Evolutionary conservation across 306 rosid species (phyloP), one percentile per base, ranked within the genome.

Genomic region (Neltuma alba): DNA sequence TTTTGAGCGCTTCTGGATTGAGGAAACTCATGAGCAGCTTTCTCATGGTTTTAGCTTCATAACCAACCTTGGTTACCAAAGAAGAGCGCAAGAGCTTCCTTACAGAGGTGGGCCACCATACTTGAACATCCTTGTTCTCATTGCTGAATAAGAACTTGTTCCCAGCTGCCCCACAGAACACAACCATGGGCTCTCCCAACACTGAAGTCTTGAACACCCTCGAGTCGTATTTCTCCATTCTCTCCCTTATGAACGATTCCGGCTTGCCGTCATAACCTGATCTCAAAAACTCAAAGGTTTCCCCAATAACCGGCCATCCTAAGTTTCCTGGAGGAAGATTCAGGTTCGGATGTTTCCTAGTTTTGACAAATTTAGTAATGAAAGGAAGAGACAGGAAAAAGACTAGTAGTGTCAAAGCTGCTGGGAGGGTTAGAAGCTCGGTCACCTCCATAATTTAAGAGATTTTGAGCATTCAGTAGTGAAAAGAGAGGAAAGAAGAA

Each of bases 61-160:
- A 84, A 55, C 89, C 89, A 77, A 83, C 85, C 70, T 67, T 80
- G 16, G 4, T 86, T 55, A 76, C 76, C 27, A 86, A 33, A 47
- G 89, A 86, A 10, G 62, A 70, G 76, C 85, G 76, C 34, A 86
- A 25, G 23, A 86, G 38, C 77, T 77, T 86, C 83, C 13, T 86
- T 9, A 83, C 83, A 4, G 89, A 80, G 33, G 74, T 37, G 1
- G 89, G 89, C 87, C 87, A 83, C 89, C 89, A 80, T 0, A 83
- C 79, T 74, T 80, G 89, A 7, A 86, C 83, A 78, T 77, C 20
- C 88, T 87, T 87, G 84, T 87, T 87, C 76, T 87, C 90, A 66
- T 87, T 87, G 72, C 87, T 71, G 5, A 81, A 87, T 18, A 87
- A 74, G 57, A 65, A 87, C 37, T 87, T 87, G 82, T 87, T 87